Base-by-base conservation (phyloP, 1,284 basidiomycete genomes). In the Boletus mariae region DNA sequence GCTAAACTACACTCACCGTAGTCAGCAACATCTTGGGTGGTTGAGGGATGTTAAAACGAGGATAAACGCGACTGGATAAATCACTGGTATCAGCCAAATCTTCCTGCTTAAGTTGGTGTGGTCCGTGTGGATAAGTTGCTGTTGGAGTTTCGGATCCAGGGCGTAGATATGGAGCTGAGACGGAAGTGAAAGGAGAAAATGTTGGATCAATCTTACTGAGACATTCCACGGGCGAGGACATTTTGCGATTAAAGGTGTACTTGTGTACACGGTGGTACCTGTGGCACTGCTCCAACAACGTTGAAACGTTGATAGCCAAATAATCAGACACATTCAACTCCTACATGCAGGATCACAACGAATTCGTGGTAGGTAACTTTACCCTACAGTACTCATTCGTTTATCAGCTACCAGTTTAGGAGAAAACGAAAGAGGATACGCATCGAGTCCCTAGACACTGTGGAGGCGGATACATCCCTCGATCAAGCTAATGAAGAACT, bases 371-470 rank as follows among this genome's bases (percentile, higher is more conserved):
- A 55, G 38, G 67, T 23, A 31, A 28, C 15, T 29, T 26, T 13
- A 35, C 2, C 12, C 1, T 44, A 20, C 13, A 13, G 4, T 13
- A 11, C 3, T 45, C 17, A 6, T 17, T 2, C 9, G 20, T 32
- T 47, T 45, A 38, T 38, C n/a, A n/a, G n/a, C 35, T 26, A 17
- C 42, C 38, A 71, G 66, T 64, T 71, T 32, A 69, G 11, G 57
- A 67, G 65, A 56, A 67, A 47, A 49, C 63, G 69, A 35, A 67
- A 59, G 47, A 70, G 65, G 26, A 20, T 52, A 10, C 55, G 12
- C 17, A 46, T 42, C 26, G 23, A 49, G 13, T 9, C 31, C 42
- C 49, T 26, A 41, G 59, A 51, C 38, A 20, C 20, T 20, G 8
- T 28, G 6, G 54, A 47, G 45, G 11, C 40, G 10, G 37, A n/a